Evolutionary conservation across 495 filamentous ascomycete genomes (phyloP).

Genomic region (Glarea lozoyensis): DNA sequence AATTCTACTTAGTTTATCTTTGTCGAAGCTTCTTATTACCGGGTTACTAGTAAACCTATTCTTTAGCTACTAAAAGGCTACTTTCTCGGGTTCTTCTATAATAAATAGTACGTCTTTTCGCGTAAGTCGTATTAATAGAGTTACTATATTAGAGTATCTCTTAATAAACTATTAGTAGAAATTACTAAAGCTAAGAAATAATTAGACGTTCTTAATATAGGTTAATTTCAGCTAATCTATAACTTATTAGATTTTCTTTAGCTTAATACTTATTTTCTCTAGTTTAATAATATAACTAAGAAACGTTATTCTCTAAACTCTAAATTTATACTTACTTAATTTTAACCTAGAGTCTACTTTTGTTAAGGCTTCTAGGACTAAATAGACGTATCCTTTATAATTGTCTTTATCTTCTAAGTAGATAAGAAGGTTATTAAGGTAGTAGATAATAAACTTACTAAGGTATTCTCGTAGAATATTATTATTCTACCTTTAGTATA

Average conservation of each 20-base stretch:
- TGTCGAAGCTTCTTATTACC: not conserved
- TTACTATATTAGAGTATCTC: conserved; percentile 11
- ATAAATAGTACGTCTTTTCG: conserved; percentile 9
- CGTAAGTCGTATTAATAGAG: conserved; percentile 11
- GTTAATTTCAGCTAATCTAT: conserved; percentile 12
- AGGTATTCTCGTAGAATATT: too few relatives aligned
- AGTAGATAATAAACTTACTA: too few relatives aligned
- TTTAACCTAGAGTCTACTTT: conserved; percentile 12
- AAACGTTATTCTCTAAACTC: conserved; percentile 7
- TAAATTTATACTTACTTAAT: conserved; percentile 10
- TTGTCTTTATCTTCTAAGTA: too few relatives aligned
- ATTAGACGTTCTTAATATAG: conserved; percentile 12
- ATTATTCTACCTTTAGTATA: too few relatives aligned
- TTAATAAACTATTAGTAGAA: conserved; percentile 15
- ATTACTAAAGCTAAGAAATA: conserved; percentile 16
- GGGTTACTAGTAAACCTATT: not conserved
- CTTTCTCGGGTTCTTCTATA: conserved; percentile 5
- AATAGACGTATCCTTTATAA: not conserved
- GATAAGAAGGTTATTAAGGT: too few relatives aligned
- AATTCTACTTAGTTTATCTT: conserved; percentile 1
- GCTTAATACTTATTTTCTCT: conserved; percentile 11
- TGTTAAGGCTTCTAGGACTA: conserved; percentile 6
- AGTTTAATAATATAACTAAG: conserved; percentile 14
- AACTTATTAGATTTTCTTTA: conserved; percentile 10
- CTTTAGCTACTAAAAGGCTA: conserved; percentile 3